A percentile compares a stretch with the other conserved stretches of the same genome.
Evolutionary conservation across 164 flowering plant genomes (phyloP).

Genomic region (Paratinospora sagittata): DNA sequence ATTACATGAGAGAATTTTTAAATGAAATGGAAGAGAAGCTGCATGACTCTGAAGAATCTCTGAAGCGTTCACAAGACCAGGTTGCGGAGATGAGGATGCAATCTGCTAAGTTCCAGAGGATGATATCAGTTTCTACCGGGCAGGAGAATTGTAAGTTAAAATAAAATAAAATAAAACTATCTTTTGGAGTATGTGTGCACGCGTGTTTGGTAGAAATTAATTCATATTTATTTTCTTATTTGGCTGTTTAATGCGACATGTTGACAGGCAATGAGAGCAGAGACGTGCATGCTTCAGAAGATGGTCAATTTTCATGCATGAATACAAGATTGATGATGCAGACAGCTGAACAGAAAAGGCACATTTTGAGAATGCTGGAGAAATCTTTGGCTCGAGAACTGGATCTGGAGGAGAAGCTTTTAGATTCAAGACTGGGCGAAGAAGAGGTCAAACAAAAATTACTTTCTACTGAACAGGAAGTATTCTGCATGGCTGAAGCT

Average conservation of each 20-base stretch:
- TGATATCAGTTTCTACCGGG: conserved; percentile 24
- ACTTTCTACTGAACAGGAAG: conserved; percentile 39
- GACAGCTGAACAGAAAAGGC: conserved; percentile 60
- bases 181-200: not conserved
- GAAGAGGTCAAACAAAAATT: conserved; percentile 51
- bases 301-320: conserved; percentile 21
- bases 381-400: conserved; percentile 84
- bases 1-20: conserved; percentile 31
- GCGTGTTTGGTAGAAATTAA: not conserved
- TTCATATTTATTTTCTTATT: conserved; percentile 6
- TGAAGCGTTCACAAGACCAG: conserved; percentile 56
- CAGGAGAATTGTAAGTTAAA: conserved; percentile 41
- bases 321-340: conserved; percentile 47
- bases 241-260: conserved; percentile 9
- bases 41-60: conserved; percentile 51
- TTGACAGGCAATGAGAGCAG: conserved; percentile 40
- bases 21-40: conserved; percentile 43
- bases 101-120: conserved; percentile 45
- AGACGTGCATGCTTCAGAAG: conserved; percentile 24
- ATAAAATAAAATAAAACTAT: not conserved
- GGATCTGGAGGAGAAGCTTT: conserved; percentile 69
- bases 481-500: conserved; percentile 49
- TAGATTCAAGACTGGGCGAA: conserved; percentile 47
- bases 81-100: conserved; percentile 53
- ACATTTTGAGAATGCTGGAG: conserved; percentile 75